Conservation (phyloP, 2,329 filamentous ascomycete genomes). For the Fusarium longipes region DNA sequence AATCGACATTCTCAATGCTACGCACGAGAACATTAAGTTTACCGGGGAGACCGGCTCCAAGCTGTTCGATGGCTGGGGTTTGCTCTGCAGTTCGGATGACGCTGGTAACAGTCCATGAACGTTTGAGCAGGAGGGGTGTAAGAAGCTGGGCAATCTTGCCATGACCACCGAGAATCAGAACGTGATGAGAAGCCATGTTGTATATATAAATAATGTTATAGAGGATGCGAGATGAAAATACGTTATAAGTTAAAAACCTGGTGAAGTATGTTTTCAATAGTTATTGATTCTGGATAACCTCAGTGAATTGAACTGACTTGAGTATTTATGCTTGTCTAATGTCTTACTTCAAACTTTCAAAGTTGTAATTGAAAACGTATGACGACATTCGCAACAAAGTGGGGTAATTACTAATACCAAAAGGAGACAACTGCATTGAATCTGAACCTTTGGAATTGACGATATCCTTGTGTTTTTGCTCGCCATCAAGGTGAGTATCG, state of each 20-base stretch:
- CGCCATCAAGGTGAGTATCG: constrained; percentile 13
- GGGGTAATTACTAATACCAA: constrained; percentile 36
- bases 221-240: background rate
- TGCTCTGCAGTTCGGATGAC: constrained; percentile 81
- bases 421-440: constrained; percentile 18
- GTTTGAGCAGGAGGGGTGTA: constrained; percentile 79
- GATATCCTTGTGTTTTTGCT: background rate
- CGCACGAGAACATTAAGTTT: constrained; percentile 76
- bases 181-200: constrained; percentile 57
- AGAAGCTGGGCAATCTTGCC: constrained; percentile 81
- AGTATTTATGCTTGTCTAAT: constrained; percentile 8
- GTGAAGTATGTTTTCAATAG: background rate
- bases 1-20: constrained; percentile 77
- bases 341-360: background rate
- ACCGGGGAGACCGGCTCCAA: constrained; percentile 68
- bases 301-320: background rate
- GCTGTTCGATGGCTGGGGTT: constrained; percentile 69
- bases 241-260: too few relatives aligned
- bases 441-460: constrained; percentile 1
- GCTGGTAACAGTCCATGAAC: constrained; percentile 81
- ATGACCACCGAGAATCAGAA: constrained; percentile 83
- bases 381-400: constrained; percentile 36
- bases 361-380: constrained; percentile 15
- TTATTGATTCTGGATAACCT: background rate
- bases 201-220: background rate